Evolutionary conservation across 148 eudicot species (phyloP).

Genomic region (Chenopodium suecicum): DNA sequence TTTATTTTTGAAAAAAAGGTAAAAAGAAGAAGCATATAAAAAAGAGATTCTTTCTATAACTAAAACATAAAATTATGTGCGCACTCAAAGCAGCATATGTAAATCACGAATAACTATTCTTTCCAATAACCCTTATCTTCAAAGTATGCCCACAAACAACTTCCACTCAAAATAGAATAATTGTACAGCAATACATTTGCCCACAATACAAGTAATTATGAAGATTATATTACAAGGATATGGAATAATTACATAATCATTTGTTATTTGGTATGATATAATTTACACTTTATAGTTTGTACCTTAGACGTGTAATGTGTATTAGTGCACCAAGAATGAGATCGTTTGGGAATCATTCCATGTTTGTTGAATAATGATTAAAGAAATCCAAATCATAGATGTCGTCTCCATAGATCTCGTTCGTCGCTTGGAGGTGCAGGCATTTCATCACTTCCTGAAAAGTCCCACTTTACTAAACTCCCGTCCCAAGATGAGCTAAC

Average conservation of each 20-base stretch:
- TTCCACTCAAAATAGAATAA: background rate
- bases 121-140: background rate
- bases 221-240: background rate
- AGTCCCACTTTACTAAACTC: conserved; percentile 48
- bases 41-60: background rate
- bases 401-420: conserved; percentile 24
- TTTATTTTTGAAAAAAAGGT: too few relatives aligned
- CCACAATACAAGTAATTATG: background rate
- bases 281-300: background rate
- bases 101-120: background rate
- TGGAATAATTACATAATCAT: background rate
- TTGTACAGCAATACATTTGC: background rate
- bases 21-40: too few relatives aligned
- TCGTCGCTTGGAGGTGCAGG: conserved; percentile 21
- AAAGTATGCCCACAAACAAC: background rate
- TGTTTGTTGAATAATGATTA: background rate
- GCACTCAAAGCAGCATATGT: background rate
- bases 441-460: conserved; percentile 38
- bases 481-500: conserved; percentile 85
- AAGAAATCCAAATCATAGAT: background rate
- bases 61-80: background rate
- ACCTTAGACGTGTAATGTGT: background rate
- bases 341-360: background rate
- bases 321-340: background rate
- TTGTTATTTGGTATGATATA: conserved; percentile 7